Evolutionary conservation across 2,329 filamentous ascomycete genomes (phyloP).

Genomic region (Xylaria sp.): DNA sequence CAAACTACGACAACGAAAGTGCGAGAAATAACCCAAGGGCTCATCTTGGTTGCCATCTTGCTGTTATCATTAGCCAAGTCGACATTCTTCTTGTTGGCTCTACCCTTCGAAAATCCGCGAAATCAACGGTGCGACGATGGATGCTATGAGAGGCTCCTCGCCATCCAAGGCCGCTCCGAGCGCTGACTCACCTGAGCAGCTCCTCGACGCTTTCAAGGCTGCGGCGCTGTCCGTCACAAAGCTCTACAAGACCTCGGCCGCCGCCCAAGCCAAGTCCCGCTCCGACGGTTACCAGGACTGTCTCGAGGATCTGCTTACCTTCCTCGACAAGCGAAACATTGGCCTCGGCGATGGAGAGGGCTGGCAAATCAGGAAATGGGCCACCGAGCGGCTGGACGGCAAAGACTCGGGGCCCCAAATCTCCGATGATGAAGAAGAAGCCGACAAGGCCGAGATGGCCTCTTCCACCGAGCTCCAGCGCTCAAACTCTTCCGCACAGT

Average conservation of each 20-base stretch:
- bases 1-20: slow-evolving; percentile 25
- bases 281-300: slow-evolving; percentile 92
- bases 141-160: slow-evolving; percentile 40
- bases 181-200: slow-evolving; percentile 61
- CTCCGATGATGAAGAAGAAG: slow-evolving; percentile 73
- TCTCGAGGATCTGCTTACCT: slow-evolving; percentile 84
- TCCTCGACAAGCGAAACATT: slow-evolving; percentile 82
- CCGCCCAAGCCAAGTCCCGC: slow-evolving; percentile 76
- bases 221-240: slow-evolving; percentile 95
- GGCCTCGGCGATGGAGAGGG: slow-evolving; percentile 81
- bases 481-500: slow-evolving; percentile 50
- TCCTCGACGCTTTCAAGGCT: slow-evolving; percentile 88
- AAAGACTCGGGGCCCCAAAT: slow-evolving; percentile 58
- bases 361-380: slow-evolving; percentile 66
- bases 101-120: not conserved
- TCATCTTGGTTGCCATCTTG: not conserved
- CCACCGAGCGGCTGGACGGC: slow-evolving; percentile 71
- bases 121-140: slow-evolving; percentile 30
- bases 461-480: slow-evolving; percentile 64
- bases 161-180: slow-evolving; percentile 43
- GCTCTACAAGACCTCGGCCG: slow-evolving; percentile 89
- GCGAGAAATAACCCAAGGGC: slow-evolving; percentile 32
- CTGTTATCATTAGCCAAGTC: slow-evolving; percentile 1
- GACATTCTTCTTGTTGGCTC: not conserved
- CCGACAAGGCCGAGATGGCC: slow-evolving; percentile 64